A percentile compares a stretch with the other conserved stretches of the same genome.
phyloP scores from a whole-genome alignment of 1,284 basidiomycete genomes.

The Apiotrichum gracile region DNA sequence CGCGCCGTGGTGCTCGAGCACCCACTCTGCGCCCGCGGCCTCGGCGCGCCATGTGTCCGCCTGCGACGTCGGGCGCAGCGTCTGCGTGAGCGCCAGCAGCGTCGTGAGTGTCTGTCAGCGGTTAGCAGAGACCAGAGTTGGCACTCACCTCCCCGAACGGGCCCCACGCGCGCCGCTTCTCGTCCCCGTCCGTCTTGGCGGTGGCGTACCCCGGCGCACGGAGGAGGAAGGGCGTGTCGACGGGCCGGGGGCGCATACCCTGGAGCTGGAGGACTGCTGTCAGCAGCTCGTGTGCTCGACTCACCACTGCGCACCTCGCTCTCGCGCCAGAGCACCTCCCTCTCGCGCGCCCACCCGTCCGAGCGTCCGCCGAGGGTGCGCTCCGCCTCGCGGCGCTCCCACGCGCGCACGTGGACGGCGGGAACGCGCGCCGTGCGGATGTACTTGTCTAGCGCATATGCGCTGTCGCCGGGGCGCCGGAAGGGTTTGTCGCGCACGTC shows the following conservation, averaged over 20 bases:
- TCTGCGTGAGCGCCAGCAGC: constrained; percentile 34
- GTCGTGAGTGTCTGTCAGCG: constrained; percentile 30
- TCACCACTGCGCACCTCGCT: too few relatives aligned
- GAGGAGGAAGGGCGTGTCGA: background rate
- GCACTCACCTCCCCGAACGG: background rate
- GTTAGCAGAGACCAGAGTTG: too few relatives aligned
- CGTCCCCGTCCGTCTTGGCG: background rate
- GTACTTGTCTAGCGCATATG: too few relatives aligned
- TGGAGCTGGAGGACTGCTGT: background rate
- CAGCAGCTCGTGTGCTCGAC: too few relatives aligned
- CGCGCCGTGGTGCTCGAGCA: constrained; percentile 24
- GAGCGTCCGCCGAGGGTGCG: too few relatives aligned
- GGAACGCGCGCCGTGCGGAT: too few relatives aligned
- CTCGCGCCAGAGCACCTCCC: too few relatives aligned
- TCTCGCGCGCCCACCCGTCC: too few relatives aligned
- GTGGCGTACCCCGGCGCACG: background rate
- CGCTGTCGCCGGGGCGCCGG: too few relatives aligned
- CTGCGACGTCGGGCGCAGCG: constrained; percentile 24
- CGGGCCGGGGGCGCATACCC: background rate
- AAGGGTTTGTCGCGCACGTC: too few relatives aligned
- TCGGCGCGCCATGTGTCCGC: background rate
- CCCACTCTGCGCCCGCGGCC: constrained; percentile 16
- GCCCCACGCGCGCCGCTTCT: background rate
- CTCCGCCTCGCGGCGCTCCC: too few relatives aligned
- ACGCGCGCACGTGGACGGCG: too few relatives aligned